Evolutionary conservation across 805 yeast species (phyloP).

Genomic region (Nakazawaea ishiwadae): DNA sequence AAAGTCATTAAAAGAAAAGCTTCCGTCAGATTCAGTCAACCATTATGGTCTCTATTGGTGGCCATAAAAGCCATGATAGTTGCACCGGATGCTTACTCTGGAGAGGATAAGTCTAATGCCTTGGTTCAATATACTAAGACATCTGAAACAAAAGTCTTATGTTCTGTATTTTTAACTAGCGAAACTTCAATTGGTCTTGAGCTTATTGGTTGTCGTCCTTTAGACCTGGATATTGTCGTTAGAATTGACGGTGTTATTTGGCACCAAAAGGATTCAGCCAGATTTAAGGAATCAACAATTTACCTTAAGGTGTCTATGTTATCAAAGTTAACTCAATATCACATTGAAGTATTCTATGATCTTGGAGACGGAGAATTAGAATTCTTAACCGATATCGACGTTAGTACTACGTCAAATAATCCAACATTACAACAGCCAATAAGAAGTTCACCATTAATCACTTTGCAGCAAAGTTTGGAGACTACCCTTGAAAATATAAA

Average conservation of each 20-base stretch:
- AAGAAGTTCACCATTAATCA: constrained; percentile 49
- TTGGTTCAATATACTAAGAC: constrained; percentile 12
- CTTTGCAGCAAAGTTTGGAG: constrained; percentile 59
- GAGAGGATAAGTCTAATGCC: constrained; percentile 20
- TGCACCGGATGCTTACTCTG: constrained; percentile 36
- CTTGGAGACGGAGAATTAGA: constrained; percentile 22
- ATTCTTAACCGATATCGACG: constrained; percentile 5
- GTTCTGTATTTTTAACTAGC: constrained; percentile 45
- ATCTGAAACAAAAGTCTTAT: constrained; percentile 16
- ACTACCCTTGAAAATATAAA: constrained; percentile 58
- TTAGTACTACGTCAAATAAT: constrained; percentile 22
- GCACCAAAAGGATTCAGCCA: constrained; percentile 52
- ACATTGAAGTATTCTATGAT: constrained; percentile 41
- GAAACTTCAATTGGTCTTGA: constrained; percentile 49
- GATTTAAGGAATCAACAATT: constrained; percentile 10
- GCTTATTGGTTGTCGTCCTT: constrained; percentile 33
- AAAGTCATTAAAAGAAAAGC: constrained; percentile 7
- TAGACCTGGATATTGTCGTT: constrained; percentile 36
- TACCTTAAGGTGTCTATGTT: constrained; percentile 19
- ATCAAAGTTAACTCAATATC: constrained; percentile 61
- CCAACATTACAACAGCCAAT: constrained; percentile 27
- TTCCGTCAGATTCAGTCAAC: constrained; percentile 28
- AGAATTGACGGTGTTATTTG: constrained; percentile 65
- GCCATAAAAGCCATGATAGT: constrained; percentile 46
- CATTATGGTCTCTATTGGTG: constrained; percentile 49